A percentile compares a stretch with the other conserved stretches of the same genome.
Conservation (phyloP, 345 rosid species). For the Arabidopsis thaliana region DNA sequence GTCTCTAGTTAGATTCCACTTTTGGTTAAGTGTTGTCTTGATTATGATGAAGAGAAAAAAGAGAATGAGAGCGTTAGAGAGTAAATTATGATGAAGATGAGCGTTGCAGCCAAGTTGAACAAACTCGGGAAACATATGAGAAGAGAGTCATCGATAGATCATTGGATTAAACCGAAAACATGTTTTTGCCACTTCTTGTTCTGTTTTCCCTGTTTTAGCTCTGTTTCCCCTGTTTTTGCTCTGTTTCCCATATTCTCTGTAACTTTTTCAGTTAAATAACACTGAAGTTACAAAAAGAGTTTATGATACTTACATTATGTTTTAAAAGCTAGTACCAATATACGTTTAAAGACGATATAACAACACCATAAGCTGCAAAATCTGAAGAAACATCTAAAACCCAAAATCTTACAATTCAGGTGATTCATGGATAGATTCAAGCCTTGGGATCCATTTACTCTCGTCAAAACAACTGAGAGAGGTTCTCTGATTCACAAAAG, state of each 20-base stretch:
- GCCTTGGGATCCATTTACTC: constrained; percentile 54
- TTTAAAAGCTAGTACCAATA: neutral
- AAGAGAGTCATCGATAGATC: neutral
- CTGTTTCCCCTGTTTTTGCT: constrained; percentile 37
- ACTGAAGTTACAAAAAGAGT: neutral
- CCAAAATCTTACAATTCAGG: constrained; percentile 34
- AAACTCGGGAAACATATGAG: neutral
- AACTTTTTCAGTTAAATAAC: neutral
- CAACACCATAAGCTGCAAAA: neutral
- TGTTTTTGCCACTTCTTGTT: neutral
- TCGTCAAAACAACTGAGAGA: constrained; percentile 13
- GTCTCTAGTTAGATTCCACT: neutral
- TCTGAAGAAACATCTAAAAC: neutral
- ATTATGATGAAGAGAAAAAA: neutral
- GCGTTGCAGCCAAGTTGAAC: constrained; percentile 25
- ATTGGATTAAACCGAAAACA: neutral
- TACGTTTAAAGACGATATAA: constrained; percentile 6
- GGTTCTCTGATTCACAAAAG: constrained; percentile 22
- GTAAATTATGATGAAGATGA: constrained; percentile 32
- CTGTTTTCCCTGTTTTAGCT: constrained; percentile 38
- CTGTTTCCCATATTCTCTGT: neutral
- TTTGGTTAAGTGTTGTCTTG: neutral
- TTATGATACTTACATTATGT: constrained; percentile 16
- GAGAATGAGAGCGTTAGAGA: constrained; percentile 25
- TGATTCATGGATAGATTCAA: constrained; percentile 57